These are phyloP conservation scores for Amyloporia xantha DNA, from an alignment of 768 basidiomycete species.

Conservation along the genomic window DNA sequence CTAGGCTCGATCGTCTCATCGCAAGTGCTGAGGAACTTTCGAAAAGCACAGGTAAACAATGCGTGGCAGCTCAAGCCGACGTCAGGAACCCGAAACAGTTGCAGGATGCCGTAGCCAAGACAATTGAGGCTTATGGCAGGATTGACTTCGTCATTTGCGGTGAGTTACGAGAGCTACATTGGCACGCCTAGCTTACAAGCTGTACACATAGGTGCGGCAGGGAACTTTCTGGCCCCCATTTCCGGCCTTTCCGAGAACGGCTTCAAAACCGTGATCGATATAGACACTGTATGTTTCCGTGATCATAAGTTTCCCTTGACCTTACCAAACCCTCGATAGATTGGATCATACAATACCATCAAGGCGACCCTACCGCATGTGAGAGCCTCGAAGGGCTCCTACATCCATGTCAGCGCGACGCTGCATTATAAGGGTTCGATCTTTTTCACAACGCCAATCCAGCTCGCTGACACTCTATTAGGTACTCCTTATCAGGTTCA, in stretches of 20 bases:
- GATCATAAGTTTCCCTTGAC: too few relatives aligned
- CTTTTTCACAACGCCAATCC: too few relatives aligned
- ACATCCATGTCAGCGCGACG: constrained; percentile 86
- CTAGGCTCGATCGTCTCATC: constrained; percentile 64
- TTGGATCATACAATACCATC: constrained; percentile 91
- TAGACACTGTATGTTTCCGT: constrained; percentile 85
- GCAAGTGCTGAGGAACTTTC: constrained; percentile 68
- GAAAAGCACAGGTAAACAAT: constrained; percentile 58
- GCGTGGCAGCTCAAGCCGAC: constrained; percentile 72
- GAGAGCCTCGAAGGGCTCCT: constrained; percentile 67
- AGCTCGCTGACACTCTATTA: constrained; percentile 24
- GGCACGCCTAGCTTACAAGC: background rate
- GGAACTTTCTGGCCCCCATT: constrained; percentile 91
- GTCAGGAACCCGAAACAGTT: constrained; percentile 74
- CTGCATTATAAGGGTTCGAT: constrained; percentile 73
- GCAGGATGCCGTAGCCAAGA: constrained; percentile 65
- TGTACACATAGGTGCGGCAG: constrained; percentile 68
- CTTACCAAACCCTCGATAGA: too few relatives aligned
- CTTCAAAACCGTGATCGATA: constrained; percentile 89
- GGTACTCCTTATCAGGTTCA: constrained; percentile 85
- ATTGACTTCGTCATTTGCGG: constrained; percentile 97
- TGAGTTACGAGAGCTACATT: too few relatives aligned
- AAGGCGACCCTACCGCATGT: constrained; percentile 83
- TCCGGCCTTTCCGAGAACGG: constrained; percentile 80
- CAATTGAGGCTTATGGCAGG: constrained; percentile 70